A percentile compares a stretch with the other conserved stretches of the same genome.
phyloP scores from a whole-genome alignment of 495 filamentous ascomycete genomes.

The Talaromyces nanjingensis region DNA sequence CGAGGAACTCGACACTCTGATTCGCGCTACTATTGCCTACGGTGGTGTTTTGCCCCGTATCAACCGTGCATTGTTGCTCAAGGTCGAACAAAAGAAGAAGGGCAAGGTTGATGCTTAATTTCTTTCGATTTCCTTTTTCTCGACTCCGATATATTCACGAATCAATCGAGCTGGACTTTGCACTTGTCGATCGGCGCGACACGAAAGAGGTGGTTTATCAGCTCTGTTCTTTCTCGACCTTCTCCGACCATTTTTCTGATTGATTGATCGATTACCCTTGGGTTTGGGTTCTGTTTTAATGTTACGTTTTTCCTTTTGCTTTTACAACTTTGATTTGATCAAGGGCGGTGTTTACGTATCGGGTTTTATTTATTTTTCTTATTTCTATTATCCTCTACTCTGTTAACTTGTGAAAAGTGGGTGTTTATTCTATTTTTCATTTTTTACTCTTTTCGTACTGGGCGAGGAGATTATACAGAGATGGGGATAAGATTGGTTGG shows the following conservation, averaged over 20 bases:
- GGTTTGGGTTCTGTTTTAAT: constrained; percentile 2
- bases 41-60: constrained; percentile 98
- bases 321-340: neutral
- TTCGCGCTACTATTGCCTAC: constrained; percentile 95
- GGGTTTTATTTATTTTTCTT: neutral
- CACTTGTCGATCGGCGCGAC: neutral
- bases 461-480: neutral
- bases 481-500: neutral
- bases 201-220: neutral
- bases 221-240: constrained; percentile 3
- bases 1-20: constrained; percentile 95
- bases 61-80: constrained; percentile 93
- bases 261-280: neutral
- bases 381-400: neutral
- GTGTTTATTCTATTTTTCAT: neutral
- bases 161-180: neutral
- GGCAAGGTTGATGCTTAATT: constrained; percentile 51
- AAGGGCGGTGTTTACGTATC: neutral
- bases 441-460: neutral
- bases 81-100: constrained; percentile 99
- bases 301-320: neutral
- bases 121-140: neutral
- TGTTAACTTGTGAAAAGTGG: neutral
- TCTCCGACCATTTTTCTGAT: neutral
- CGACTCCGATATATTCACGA: neutral